A percentile compares a stretch with the other conserved stretches of the same genome.
Conservation (phyloP, 148 eudicot genomes). For the Selenicereus undatus region DNA sequence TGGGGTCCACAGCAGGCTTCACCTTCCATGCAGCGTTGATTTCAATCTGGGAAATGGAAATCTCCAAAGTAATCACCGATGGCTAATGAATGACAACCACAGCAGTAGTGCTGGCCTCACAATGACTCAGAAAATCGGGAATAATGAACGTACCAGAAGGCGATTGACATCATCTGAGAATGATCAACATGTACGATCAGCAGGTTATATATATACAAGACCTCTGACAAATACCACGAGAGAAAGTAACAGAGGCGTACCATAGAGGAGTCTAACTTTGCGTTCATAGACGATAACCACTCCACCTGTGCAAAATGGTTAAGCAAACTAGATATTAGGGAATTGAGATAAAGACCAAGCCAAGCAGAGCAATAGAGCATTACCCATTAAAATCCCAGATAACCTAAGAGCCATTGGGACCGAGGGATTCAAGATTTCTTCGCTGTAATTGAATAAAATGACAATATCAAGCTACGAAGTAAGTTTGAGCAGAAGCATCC, state of each 20-base stretch:
- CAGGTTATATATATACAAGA: neutral
- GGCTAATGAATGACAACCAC: neutral
- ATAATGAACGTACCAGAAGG: slow-evolving; percentile 53
- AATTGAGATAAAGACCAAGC: neutral
- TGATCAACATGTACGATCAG: neutral
- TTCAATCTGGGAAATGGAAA: slow-evolving; percentile 49
- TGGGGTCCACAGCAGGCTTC: slow-evolving; percentile 43
- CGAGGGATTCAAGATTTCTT: slow-evolving; percentile 82
- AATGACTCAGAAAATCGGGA: neutral
- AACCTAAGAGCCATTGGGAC: slow-evolving; percentile 96
- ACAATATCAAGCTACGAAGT: neutral
- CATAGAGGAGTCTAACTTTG: slow-evolving; percentile 80
- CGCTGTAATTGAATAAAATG: slow-evolving; percentile 41
- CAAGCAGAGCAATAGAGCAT: slow-evolving; percentile 21
- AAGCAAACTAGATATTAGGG: neutral
- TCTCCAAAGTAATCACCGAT: neutral
- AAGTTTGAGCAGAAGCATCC: neutral
- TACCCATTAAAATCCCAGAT: slow-evolving; percentile 97
- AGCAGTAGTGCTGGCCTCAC: neutral
- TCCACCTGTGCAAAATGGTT: slow-evolving; percentile 51
- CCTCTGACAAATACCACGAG: neutral
- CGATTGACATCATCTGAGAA: slow-evolving; percentile 86
- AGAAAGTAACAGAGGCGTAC: slow-evolving; percentile 18
- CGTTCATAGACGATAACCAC: slow-evolving; percentile 92
- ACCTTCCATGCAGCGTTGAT: slow-evolving; percentile 94